Conservation (phyloP, 1,284 basidiomycete species). For the Vanrija sp. region DNA sequence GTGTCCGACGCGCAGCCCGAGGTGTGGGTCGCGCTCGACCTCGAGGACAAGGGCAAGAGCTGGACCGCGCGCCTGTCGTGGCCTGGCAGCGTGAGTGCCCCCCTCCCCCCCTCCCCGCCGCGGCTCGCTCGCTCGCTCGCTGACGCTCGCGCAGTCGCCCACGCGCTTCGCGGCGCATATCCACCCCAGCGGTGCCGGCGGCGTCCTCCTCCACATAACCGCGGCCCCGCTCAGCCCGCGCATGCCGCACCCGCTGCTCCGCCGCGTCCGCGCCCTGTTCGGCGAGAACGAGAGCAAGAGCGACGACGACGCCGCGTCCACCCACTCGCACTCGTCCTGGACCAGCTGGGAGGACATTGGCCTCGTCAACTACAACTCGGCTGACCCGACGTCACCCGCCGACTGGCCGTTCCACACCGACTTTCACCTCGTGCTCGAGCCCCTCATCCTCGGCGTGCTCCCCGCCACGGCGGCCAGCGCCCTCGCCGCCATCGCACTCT, state of each 20-base stretch:
- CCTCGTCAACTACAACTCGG: not conserved
- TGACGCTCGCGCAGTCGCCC: constrained; percentile 20
- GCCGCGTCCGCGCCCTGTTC: not conserved
- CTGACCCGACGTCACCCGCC: too few species aligned
- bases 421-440: constrained; percentile 33
- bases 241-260: constrained; percentile 15
- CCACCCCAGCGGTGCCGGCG: not conserved
- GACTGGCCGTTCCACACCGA: constrained; percentile 16
- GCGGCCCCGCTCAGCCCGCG: constrained; percentile 23
- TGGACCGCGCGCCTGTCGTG: constrained; percentile 41
- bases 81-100: constrained; percentile 30
- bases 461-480: constrained; percentile 30
- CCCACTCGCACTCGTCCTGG: not conserved
- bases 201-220: constrained; percentile 14
- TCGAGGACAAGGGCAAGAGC: constrained; percentile 5
- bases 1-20: constrained; percentile 15
- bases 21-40: constrained; percentile 15
- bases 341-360: not conserved
- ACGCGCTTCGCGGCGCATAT: constrained; percentile 17
- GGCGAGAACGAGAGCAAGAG: too few species aligned
- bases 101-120: too few species aligned
- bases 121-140: not conserved
- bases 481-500: constrained; percentile 19
- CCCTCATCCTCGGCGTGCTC: constrained; percentile 29
- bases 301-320: too few species aligned